Evolutionary conservation across 2,329 filamentous ascomycete species (phyloP), one percentile per base, ranked within the genome.

Genomic region (Aspergillus pseudoterreus): DNA sequence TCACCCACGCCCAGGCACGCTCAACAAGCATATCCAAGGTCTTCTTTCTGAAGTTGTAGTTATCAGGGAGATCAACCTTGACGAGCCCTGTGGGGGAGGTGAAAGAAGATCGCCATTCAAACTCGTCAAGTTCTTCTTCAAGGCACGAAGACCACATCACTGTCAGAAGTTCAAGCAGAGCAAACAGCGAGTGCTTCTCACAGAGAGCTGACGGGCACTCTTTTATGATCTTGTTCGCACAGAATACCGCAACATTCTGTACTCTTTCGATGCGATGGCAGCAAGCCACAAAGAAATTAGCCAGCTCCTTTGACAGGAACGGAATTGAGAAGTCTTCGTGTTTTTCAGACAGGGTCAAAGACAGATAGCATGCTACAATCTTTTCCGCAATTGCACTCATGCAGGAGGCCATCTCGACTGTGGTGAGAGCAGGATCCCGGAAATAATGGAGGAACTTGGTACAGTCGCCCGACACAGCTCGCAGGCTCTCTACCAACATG

Each of bases 81-180:
- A 99, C 88, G 39, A 87, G 83, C 11, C 88, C 90, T 56, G 88
- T 83, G 1, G 80, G 73, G 1, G 92, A 97, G 4, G 80, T 84
- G 67, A 95, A 95, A 3, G 82, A 85, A 4, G 91, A 88, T 55
- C 86, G 85, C 73, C 91, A 95, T 47, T 90, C 85, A 64, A 97
- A 99, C 63, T 95, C 85, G 61, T 99, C 92, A 0, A 92, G 92
- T 69, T 99, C 94, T 11, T 88, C 88, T 68, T 99, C 92, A 14
- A 99, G 77, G 66, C 94, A 99, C 64, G 91, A 92, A 44, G 84
- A 84, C 92, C 92, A 99, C 86, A 99, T 91, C 24, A 99, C 81
- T 3, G 90, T 92, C 15, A 99, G 76, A 4, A 99, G 81, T 69
- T 99, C 95, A 9, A 99, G 78, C 14, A 99, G 78, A 2, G 92